These are phyloP conservation scores for Amanita muscaria DNA, from an alignment of 768 basidiomycete species.

Conservation along the genomic window DNA sequence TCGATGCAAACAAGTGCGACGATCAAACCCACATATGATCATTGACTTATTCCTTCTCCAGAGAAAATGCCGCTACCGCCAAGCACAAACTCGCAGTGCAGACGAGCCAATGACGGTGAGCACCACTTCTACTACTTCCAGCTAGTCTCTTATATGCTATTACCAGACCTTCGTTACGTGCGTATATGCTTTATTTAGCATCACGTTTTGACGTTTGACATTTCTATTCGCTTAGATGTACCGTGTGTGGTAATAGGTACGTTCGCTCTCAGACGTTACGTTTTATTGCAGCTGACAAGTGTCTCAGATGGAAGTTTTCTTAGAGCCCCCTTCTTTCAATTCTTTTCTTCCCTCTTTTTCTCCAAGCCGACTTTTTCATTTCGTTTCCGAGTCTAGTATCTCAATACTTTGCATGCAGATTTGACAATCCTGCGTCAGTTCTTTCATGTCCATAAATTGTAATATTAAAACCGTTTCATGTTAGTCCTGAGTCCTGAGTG, in stretches of 20 bases:
- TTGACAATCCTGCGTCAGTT: too few species aligned
- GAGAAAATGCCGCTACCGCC: conserved; percentile 86
- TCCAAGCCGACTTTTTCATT: too few species aligned
- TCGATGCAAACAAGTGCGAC: conserved; percentile 77
- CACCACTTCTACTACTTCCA: conserved; percentile 10
- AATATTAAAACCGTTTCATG: too few species aligned
- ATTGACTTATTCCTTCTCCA: conserved; percentile 18
- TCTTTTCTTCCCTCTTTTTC: background rate
- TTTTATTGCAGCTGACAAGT: background rate
- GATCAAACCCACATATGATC: background rate
- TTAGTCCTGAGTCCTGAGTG: too few species aligned
- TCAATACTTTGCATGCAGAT: too few species aligned
- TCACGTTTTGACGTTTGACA: background rate
- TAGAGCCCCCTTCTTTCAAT: conserved; percentile 7
- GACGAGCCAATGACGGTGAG: conserved; percentile 97
- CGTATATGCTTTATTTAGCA: conserved; percentile 10
- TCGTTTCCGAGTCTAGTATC: too few species aligned
- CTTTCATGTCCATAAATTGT: too few species aligned
- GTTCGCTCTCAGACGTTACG: background rate
- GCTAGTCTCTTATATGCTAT: conserved; percentile 3
- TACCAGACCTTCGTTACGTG: conserved; percentile 83
- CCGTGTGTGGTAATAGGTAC: conserved; percentile 41
- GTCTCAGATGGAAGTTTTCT: conserved; percentile 33
- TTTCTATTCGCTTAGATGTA: conserved; percentile 36
- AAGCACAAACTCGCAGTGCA: conserved; percentile 94